Conservation (phyloP, 1,284 basidiomycete species). For the Puccinia horiana region DNA sequence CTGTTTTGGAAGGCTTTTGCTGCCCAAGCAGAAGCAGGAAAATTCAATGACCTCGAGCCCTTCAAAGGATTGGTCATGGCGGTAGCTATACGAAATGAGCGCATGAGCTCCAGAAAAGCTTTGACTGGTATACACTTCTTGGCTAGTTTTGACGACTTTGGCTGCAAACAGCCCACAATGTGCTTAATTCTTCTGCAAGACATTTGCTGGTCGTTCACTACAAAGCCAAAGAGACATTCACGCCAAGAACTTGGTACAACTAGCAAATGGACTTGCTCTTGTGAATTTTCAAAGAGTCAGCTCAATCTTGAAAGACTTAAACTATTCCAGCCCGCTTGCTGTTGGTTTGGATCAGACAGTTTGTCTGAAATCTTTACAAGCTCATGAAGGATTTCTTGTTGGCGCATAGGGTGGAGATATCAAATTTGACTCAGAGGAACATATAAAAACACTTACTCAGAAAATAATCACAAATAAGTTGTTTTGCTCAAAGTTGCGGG, state of each 20-base stretch:
- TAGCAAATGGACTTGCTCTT: not conserved
- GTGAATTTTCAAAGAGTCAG: not conserved
- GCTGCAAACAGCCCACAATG: not conserved
- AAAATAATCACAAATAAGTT: not conserved
- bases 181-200: too few relatives aligned
- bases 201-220: not conserved
- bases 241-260: not conserved
- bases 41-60: not conserved
- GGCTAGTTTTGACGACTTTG: not conserved
- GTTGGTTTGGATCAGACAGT: not conserved
- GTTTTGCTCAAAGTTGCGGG: not conserved
- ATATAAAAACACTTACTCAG: not conserved
- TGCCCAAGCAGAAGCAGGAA: not conserved
- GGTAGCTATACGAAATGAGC: not conserved
- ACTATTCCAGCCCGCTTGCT: not conserved
- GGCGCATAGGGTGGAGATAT: not conserved
- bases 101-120: not conserved
- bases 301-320: not conserved
- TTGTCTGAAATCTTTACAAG: not conserved
- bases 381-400: not conserved
- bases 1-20: not conserved
- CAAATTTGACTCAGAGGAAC: not conserved
- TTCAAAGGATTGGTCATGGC: not conserved
- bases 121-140: not conserved
- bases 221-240: not conserved